Base-by-base conservation (phyloP, 805 yeast species). In the Danielia reshetovae region DNA sequence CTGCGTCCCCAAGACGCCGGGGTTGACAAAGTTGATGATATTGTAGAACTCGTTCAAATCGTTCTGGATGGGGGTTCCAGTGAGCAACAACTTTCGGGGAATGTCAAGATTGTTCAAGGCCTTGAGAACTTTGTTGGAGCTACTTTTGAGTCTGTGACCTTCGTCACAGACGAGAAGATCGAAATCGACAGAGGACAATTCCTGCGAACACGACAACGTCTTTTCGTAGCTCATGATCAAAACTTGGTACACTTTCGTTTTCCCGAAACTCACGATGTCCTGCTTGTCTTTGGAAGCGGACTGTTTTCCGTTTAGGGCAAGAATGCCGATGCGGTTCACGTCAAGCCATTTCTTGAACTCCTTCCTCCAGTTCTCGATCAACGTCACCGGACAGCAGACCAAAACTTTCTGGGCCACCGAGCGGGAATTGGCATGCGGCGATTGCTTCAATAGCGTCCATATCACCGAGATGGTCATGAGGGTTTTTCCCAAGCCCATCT, bases 31-130 rank as follows among this genome's bases (percentile, higher is more conserved):
- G 51, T 87, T 83, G 5, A 82, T 75, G 48, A 93, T 77, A 7
- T 83, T 80, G 58, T 67, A 86, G 54, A 85, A 90, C 54, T 93
- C 98, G 2, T 62, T 63, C 30, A 93, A 70, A 55, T 93, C 96
- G 59, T 93, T 93, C 54, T 93, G 98, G 23, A 93, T 86, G 0
- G 96, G 96, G 0, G 96, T 87, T 0, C 96, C 98, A 0, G 95
- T 77, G 5, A 93, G 62, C 4, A 90, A 51, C 2, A 90, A 62
- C 40, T 81, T 76, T 27, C 68, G 74, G 6, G 65, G 65, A 4
- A 81, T 70, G 27, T 77, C 62, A 12, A 88, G 57, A 1, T 67
- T 49, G 26, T 73, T 75, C 34, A 90, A 62, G 0, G 79, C 76
- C 39, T 77, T 78, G 33, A 87, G 62, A 0, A 84, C 77, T 55